These are phyloP conservation scores for Cotoneaster glaucophyllus DNA, from an alignment of 306 rosid species.

Conservation along the genomic window DNA sequence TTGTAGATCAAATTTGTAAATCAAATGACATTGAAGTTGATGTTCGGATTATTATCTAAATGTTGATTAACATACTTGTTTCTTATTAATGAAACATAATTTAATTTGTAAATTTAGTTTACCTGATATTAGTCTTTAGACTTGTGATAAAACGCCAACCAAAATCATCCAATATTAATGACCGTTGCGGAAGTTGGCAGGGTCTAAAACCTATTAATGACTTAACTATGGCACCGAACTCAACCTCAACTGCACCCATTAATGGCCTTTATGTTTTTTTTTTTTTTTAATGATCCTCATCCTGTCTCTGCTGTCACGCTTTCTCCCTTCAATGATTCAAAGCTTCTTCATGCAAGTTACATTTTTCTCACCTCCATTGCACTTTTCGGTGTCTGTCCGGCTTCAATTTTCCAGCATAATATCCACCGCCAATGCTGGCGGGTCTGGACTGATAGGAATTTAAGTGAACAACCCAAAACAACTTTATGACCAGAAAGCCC, in stretches of 20 bases:
- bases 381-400: background rate
- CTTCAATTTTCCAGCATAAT: background rate
- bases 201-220: constrained; percentile 39
- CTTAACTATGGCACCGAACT: constrained; percentile 26
- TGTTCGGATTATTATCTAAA: too few relatives aligned
- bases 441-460: constrained; percentile 9
- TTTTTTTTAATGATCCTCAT: background rate
- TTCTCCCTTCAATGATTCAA: background rate
- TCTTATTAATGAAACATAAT: too few relatives aligned
- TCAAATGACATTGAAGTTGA: too few relatives aligned
- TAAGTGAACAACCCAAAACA: constrained; percentile 13
- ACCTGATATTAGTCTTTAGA: background rate
- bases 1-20: too few relatives aligned
- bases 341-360: background rate
- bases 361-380: background rate
- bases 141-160: background rate
- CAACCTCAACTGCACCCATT: constrained; percentile 23
- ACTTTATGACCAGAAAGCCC: constrained; percentile 15
- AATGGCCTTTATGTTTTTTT: background rate
- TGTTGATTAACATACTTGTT: too few relatives aligned
- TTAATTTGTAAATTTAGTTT: too few relatives aligned
- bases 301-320: background rate
- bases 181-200: constrained; percentile 67
- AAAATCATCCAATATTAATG: constrained; percentile 45
- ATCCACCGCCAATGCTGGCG: background rate